These are phyloP conservation scores for Tolypocladium tundrense DNA, from an alignment of 2,329 filamentous ascomycete genomes.

Conservation along the genomic window DNA sequence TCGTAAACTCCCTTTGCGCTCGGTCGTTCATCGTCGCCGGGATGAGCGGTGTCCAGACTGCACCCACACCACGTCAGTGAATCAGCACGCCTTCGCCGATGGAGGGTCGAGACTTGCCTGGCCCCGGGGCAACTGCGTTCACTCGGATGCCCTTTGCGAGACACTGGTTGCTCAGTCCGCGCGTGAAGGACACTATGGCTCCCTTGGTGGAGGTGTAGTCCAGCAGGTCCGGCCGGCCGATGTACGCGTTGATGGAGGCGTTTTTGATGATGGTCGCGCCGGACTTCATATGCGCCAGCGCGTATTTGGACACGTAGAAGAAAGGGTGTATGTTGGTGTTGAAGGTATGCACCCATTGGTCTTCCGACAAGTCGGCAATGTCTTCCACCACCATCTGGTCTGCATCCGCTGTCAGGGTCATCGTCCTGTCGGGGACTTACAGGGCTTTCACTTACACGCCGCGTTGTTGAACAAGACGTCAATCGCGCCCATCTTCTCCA, in stretches of 20 bases:
- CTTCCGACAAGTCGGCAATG: slow-evolving; percentile 62
- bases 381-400: slow-evolving; percentile 31
- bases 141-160: slow-evolving; percentile 63
- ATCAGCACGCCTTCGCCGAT: neutral
- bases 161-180: slow-evolving; percentile 66
- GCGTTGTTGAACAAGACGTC: slow-evolving; percentile 70
- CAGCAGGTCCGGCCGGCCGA: slow-evolving; percentile 68
- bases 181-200: slow-evolving; percentile 70
- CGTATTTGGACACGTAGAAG: slow-evolving; percentile 73
- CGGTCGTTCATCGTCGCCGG: slow-evolving; percentile 61
- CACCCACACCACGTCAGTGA: neutral
- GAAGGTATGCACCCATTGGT: slow-evolving; percentile 73
- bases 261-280: slow-evolving; percentile 68
- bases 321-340: slow-evolving; percentile 74
- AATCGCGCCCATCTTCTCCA: slow-evolving; percentile 56
- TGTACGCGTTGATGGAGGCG: slow-evolving; percentile 73
- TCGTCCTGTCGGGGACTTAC: too few species aligned
- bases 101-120: slow-evolving; percentile 21
- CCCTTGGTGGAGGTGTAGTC: slow-evolving; percentile 77
- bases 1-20: slow-evolving; percentile 61
- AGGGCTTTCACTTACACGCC: slow-evolving; percentile 43
- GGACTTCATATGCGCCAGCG: slow-evolving; percentile 61
- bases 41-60: slow-evolving; percentile 66
- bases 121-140: slow-evolving; percentile 67
- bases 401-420: too few species aligned